These are phyloP conservation scores for Populus nigra DNA, from an alignment of 345 rosid species.

Conservation along the genomic window DNA sequence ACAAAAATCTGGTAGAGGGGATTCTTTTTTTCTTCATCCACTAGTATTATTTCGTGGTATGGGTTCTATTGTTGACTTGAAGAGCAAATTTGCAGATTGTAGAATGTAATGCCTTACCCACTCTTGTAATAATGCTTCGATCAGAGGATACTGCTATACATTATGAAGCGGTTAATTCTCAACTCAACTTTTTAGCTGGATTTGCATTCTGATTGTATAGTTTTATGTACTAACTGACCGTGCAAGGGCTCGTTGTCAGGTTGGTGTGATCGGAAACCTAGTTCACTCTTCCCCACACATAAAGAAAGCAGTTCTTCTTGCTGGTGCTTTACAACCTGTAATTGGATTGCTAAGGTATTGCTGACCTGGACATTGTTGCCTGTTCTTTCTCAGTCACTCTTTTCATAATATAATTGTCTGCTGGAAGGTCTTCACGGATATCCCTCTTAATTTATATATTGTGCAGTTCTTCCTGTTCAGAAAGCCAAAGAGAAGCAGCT, in stretches of 20 bases:
- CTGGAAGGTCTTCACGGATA: background rate
- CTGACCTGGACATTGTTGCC: background rate
- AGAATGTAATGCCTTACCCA: slow-evolving; percentile 59
- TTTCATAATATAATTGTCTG: background rate
- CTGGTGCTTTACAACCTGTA: slow-evolving; percentile 85
- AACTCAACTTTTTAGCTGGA: background rate
- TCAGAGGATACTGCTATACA: slow-evolving; percentile 62
- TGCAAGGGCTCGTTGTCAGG: slow-evolving; percentile 30
- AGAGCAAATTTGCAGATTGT: slow-evolving; percentile 57
- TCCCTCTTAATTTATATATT: background rate
- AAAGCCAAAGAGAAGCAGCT: slow-evolving; percentile 80
- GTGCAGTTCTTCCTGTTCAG: slow-evolving; percentile 61
- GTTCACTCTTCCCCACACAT: slow-evolving; percentile 75
- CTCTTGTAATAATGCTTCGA: slow-evolving; percentile 61
- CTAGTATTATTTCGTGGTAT: background rate
- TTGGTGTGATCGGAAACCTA: slow-evolving; percentile 73
- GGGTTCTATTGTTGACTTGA: slow-evolving; percentile 11
- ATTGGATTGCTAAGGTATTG: slow-evolving; percentile 63
- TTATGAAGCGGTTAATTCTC: slow-evolving; percentile 61
- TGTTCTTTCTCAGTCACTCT: background rate
- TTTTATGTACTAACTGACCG: slow-evolving; percentile 19
- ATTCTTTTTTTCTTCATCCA: background rate
- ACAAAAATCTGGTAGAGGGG: slow-evolving; percentile 52
- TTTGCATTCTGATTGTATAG: slow-evolving; percentile 1
- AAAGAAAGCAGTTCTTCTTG: slow-evolving; percentile 64